Percentiles rank a stretch among this genome's conserved stretches.
These are phyloP conservation scores for Vitis hybrid DNA, from an alignment of 177 flowering plant genomes.

Conservation along the genomic window DNA sequence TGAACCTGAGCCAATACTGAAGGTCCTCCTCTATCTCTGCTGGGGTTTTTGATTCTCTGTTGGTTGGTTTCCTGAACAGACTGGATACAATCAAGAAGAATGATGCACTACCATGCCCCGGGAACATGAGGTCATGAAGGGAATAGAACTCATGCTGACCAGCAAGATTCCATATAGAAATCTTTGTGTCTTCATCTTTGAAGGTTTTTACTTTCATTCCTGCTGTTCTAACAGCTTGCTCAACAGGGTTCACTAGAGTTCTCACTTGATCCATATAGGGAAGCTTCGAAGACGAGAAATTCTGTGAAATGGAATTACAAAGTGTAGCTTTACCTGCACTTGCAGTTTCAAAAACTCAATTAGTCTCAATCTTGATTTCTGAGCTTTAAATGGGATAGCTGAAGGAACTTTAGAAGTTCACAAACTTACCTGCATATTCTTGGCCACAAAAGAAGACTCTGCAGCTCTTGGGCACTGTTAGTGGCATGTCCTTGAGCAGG, in stretches of 20 bases:
- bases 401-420: not conserved
- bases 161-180: slow-evolving; percentile 89
- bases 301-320: slow-evolving; percentile 62
- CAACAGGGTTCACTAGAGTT: slow-evolving; percentile 75
- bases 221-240: slow-evolving; percentile 71
- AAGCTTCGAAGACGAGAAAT: slow-evolving; percentile 64
- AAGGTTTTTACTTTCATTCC: slow-evolving; percentile 82
- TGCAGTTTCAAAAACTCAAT: not conserved
- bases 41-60: slow-evolving; percentile 67
- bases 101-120: slow-evolving; percentile 88
- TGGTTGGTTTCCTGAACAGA: slow-evolving; percentile 70
- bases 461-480: slow-evolving; percentile 68
- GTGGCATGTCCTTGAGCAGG: slow-evolving; percentile 74
- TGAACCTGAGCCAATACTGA: slow-evolving; percentile 85
- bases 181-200: slow-evolving; percentile 74
- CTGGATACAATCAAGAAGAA: slow-evolving; percentile 74
- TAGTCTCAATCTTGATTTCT: not conserved
- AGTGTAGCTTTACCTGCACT: slow-evolving; percentile 80
- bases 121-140: slow-evolving; percentile 94
- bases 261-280: slow-evolving; percentile 82
- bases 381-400: not conserved
- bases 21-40: slow-evolving; percentile 83
- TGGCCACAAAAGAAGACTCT: slow-evolving; percentile 90
- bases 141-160: slow-evolving; percentile 84
- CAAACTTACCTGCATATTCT: slow-evolving; percentile 71